A percentile compares a stretch with the other conserved stretches of the same genome.
Evolutionary conservation across 2,329 filamentous ascomycete genomes (phyloP).

Genomic region (Penicillium sp.): DNA sequence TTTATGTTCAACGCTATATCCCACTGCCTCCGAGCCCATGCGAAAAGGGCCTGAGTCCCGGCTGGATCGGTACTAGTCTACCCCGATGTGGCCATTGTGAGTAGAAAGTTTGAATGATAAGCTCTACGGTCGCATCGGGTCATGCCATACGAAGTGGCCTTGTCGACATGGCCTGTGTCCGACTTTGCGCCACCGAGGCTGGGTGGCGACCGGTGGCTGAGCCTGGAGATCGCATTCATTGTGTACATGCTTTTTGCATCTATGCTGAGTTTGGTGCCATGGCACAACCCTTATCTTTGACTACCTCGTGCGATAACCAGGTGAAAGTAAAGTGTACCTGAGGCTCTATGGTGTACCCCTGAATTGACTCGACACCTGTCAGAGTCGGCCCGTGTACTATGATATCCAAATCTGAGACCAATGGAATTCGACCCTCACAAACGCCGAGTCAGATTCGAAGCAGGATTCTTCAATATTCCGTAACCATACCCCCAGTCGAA

Average conservation of each 20-base stretch:
- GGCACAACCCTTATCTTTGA: constrained; percentile 1
- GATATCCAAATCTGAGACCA: constrained; percentile 6
- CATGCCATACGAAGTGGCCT: constrained; percentile 16
- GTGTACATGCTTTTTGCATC: constrained; percentile 9
- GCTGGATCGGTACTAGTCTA: not conserved
- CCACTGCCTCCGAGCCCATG: not conserved
- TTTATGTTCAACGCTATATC: not conserved
- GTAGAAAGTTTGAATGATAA: constrained; percentile 14
- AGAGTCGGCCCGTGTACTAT: not conserved
- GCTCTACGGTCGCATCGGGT: constrained; percentile 14
- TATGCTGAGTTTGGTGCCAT: not conserved
- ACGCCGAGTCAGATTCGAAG: not conserved
- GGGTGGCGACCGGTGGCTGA: constrained; percentile 18
- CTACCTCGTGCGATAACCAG: constrained; percentile 1
- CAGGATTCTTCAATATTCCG: not conserved
- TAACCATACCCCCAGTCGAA: not conserved
- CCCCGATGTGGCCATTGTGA: not conserved
- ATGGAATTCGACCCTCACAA: constrained; percentile 8
- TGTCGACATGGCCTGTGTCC: not conserved
- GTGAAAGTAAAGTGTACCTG: not conserved
- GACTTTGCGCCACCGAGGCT: constrained; percentile 7
- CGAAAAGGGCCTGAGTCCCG: not conserved
- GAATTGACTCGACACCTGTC: not conserved
- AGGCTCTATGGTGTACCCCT: not conserved
- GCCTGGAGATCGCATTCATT: constrained; percentile 1